Base-by-base conservation (phyloP, 306 rosid species). In the Cicer chorassanicum region DNA sequence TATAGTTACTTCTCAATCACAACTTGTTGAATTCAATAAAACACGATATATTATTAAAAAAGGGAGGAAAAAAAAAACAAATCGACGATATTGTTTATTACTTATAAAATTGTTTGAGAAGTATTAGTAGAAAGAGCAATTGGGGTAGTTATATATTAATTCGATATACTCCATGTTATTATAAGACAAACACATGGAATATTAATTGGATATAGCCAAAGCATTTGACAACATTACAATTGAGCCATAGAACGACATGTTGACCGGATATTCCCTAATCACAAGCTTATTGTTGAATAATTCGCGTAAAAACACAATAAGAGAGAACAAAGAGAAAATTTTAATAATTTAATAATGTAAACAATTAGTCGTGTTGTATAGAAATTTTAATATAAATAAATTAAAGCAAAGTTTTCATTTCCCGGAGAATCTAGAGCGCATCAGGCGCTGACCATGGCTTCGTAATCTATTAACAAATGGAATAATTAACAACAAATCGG, bases 391-490 rank as follows among this genome's bases (percentile, higher is more conserved):
- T 61, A 74, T 68, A 74, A 61, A 79, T 5, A 54, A 53, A 65
- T 61, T 34, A 61, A 83, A 80, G 72, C 70, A 82, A 82, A 1
- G 63, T 49, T 81, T 75, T 54, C 76, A 70, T 75, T 93, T 90
- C 89, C 89, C 95, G 95, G 97, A 94, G 96, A 89, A 94, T 92
- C 97, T 89, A 87, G 97, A 92, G 97, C 99, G 99, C 93, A 94
- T 90, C 89, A 86, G 93, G 91, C 96, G 99, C 99, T 94, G 99
- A 94, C 97, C 97, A n/a, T 66, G 88, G 85, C 86, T 86, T 87
- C 84, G 78, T 82, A 85, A 89, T 85, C 82, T 81, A 87, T 87
- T 84, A 84, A 86, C 73, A 79, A 82, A 82, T 74, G 34, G 78
- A 39, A 79, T 84, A 82, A 76, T 9, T 5, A 56, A 57, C 9